Base-by-base conservation (phyloP, 1,284 basidiomycete genomes). In the Anthracocystis setariae region DNA sequence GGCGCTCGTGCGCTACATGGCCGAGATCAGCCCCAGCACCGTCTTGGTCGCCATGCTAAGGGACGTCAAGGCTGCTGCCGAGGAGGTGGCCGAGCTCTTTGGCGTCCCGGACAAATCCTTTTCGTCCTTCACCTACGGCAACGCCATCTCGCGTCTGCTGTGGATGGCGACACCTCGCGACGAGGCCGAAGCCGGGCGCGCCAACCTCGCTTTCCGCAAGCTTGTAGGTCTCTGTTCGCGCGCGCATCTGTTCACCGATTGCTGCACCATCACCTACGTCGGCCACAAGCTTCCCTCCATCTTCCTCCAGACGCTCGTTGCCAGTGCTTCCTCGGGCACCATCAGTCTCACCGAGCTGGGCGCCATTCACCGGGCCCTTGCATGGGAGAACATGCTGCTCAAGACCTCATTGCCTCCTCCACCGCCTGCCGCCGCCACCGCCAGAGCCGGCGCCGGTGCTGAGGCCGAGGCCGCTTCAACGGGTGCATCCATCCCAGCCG, bases 301-400 rank as follows among this genome's bases (percentile, higher is more conserved):
- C 7, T 85, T 96, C 29, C 86, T 98, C 32, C 89, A 92, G 78
- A 70, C 73, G 37, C 61, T 77, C 13, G 40, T 64, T 4, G 49
- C 60, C 21, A 63, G 55, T 49, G 39, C 46, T 13, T 46, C 53
- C 0, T 87, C 90, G 12, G 86, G 88, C 5, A 86, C 89, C 59
- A 88, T 92, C 24, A 69, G 67, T 59, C 84, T 98, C 25, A 83
- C 86, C 7, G 88, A 92, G 68, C 86, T 98, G 25, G 94, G 93
- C 9, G 84, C 88, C 27, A 85, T 98, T 12, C 93, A 96, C 80
- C 89, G 93, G n/a, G 88, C 89, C 3, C 89, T 88, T 68, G 87
- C 91, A 17, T 94, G 92, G 91, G 92, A 95, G 84, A 92, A 91
- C 73, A 89, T 93, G 48, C 85, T 89, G 24, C 86, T 94, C 67